A percentile compares a stretch with the other conserved stretches of the same genome.
phyloP scores from a whole-genome alignment of 2,329 filamentous ascomycete genomes.

The Fusarium annulatum region DNA sequence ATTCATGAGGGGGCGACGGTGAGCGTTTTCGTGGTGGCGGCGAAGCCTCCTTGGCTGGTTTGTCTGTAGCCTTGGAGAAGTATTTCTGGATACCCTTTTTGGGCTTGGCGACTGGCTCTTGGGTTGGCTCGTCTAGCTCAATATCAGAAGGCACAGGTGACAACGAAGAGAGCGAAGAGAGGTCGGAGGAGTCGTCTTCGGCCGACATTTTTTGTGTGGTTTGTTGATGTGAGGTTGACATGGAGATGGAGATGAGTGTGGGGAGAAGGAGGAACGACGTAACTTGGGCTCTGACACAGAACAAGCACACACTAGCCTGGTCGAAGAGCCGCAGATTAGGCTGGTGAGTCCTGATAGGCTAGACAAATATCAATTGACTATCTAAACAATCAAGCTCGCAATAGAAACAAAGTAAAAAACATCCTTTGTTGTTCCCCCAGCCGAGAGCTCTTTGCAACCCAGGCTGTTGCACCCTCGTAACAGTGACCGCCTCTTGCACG shows the following conservation, averaged over 20 bases:
- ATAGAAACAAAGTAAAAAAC: constrained; percentile 20
- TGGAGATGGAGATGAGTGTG: constrained; percentile 45
- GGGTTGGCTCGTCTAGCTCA: constrained; percentile 61
- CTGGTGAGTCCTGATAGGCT: constrained; percentile 48
- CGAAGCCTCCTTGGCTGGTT: constrained; percentile 66
- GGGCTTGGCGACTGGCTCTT: constrained; percentile 56
- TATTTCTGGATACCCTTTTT: constrained; percentile 73
- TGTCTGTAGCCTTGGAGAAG: constrained; percentile 68
- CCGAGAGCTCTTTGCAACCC: background rate
- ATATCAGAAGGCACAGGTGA: constrained; percentile 58
- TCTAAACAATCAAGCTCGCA: constrained; percentile 20
- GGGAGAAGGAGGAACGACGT: constrained; percentile 48
- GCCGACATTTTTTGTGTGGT: constrained; percentile 61
- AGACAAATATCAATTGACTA: constrained; percentile 43
- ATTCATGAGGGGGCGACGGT: constrained; percentile 90
- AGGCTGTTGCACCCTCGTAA: background rate
- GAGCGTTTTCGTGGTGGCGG: constrained; percentile 81
- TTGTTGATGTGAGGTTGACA: constrained; percentile 44
- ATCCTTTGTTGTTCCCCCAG: constrained; percentile 13
- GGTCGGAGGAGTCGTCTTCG: constrained; percentile 71
- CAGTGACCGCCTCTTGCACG: background rate
- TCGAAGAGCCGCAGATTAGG: constrained; percentile 48
- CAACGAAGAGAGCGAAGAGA: constrained; percentile 67
- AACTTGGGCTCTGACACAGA: constrained; percentile 42
- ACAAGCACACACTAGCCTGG: constrained; percentile 48